These are phyloP conservation scores for Suillus alpinus DNA, from an alignment of 768 basidiomycete species.

Conservation along the genomic window DNA sequence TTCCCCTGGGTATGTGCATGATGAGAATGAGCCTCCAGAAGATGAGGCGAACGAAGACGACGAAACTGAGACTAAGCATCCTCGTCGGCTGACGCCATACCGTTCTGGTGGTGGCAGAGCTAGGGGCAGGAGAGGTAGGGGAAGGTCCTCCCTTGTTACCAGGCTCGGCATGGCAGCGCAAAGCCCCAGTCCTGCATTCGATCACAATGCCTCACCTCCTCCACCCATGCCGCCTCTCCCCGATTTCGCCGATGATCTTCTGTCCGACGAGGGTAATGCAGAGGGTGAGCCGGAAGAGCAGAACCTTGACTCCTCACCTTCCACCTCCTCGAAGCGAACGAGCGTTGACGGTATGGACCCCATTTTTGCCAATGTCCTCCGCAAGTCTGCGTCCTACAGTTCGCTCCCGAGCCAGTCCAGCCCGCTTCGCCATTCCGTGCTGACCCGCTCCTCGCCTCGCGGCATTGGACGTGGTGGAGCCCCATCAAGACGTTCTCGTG, in stretches of 20 bases:
- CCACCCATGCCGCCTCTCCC: slow-evolving; percentile 35
- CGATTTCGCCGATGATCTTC: slow-evolving; percentile 21
- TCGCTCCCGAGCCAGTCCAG: slow-evolving; percentile 47
- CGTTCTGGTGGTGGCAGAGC: slow-evolving; percentile 43
- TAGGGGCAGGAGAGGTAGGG: slow-evolving; percentile 51
- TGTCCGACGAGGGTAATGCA: slow-evolving; percentile 22
- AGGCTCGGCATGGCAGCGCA: slow-evolving; percentile 57
- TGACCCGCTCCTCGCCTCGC: slow-evolving; percentile 40
- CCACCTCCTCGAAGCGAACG: slow-evolving; percentile 54
- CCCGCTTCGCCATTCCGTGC: slow-evolving; percentile 59
- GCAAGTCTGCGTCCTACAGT: slow-evolving; percentile 45
- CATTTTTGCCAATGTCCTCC: slow-evolving; percentile 74
- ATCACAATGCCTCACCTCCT: slow-evolving; percentile 33
- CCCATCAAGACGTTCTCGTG: slow-evolving; percentile 52
- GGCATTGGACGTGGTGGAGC: slow-evolving; percentile 41
- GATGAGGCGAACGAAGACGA: slow-evolving; percentile 49
- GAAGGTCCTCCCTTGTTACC: slow-evolving; percentile 55
- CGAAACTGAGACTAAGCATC: slow-evolving; percentile 35
- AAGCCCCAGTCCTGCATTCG: slow-evolving; percentile 47
- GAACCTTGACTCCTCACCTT: slow-evolving; percentile 39
- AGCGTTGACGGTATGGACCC: slow-evolving; percentile 90
- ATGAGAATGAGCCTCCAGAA: slow-evolving; percentile 37
- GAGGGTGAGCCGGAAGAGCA: slow-evolving; percentile 19
- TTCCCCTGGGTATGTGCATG: slow-evolving; percentile 33
- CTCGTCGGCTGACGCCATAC: slow-evolving; percentile 52